phyloP scores from a whole-genome alignment of 75 land plant genomes.

The Azolla pinnata region DNA sequence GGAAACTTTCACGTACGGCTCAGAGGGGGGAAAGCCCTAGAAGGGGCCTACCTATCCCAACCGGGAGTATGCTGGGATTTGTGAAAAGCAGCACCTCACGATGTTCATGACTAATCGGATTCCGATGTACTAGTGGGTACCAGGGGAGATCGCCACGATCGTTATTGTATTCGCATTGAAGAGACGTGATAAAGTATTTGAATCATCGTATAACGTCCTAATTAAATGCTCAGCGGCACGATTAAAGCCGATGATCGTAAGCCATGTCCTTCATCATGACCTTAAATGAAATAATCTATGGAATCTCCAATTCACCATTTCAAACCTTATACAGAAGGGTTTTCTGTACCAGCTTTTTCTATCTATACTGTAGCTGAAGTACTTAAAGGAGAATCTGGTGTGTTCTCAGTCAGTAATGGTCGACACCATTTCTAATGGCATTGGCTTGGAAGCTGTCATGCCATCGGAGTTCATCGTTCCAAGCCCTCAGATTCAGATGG shows the following conservation, averaged over 20 bases:
- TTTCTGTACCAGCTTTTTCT: too few relatives aligned
- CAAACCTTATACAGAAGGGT: slow-evolving; percentile 2
- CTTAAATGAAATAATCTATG: neutral
- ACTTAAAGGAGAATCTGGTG: slow-evolving; percentile 1
- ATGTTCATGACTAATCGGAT: slow-evolving; percentile 2
- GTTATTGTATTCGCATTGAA: too few relatives aligned
- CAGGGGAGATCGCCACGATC: neutral
- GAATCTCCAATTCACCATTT: slow-evolving; percentile 1
- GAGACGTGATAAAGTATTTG: too few relatives aligned
- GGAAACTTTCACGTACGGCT: too few relatives aligned
- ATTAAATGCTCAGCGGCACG: neutral
- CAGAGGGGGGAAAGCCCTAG: neutral
- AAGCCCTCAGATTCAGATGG: too few relatives aligned
- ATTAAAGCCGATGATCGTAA: neutral
- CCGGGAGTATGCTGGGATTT: neutral
- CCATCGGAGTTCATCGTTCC: too few relatives aligned
- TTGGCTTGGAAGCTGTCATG: too few relatives aligned
- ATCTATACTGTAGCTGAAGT: neutral
- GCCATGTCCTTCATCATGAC: too few relatives aligned
- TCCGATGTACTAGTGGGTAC: too few relatives aligned
- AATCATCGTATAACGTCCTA: too few relatives aligned
- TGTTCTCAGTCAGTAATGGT: neutral
- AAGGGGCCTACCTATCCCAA: slow-evolving; percentile 1
- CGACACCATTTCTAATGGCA: neutral
- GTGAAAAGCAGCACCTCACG: neutral